Evolutionary conservation across 176 grass and related monocot genomes (phyloP).

Genomic region (Carex littledalei): DNA sequence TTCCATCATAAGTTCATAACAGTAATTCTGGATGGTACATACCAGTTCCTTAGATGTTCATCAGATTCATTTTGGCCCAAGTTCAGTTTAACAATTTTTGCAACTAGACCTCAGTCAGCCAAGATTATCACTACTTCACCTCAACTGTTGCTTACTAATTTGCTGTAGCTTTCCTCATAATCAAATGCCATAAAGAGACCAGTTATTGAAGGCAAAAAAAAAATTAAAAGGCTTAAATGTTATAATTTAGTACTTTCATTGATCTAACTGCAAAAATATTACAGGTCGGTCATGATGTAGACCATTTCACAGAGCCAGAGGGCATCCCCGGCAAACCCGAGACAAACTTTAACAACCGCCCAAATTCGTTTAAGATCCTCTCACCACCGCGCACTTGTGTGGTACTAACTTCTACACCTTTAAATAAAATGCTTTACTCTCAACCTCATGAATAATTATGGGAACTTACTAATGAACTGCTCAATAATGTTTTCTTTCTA

Average conservation of each 20-base stretch:
- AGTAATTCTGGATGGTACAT: not conserved
- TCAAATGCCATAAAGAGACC: not conserved
- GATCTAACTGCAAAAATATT: not conserved
- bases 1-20: not conserved
- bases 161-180: not conserved
- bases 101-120: not conserved
- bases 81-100: not conserved
- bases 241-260: not conserved
- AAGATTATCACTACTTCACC: not conserved
- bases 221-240: not conserved
- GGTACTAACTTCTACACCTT: constrained; percentile 45
- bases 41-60: not conserved
- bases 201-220: not conserved
- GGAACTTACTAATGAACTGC: constrained; percentile 11
- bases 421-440: constrained; percentile 2
- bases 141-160: not conserved
- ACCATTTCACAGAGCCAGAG: constrained; percentile 91
- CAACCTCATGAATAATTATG: not conserved
- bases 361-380: constrained; percentile 91
- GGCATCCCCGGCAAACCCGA: constrained; percentile 79
- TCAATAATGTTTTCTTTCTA: not conserved
- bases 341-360: constrained; percentile 95
- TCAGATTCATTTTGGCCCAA: not conserved
- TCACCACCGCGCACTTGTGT: constrained; percentile 84
- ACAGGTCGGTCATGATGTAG: constrained; percentile 64